phyloP scores from a whole-genome alignment of 2,329 filamentous ascomycete species.

The Colletotrichum sp. region DNA sequence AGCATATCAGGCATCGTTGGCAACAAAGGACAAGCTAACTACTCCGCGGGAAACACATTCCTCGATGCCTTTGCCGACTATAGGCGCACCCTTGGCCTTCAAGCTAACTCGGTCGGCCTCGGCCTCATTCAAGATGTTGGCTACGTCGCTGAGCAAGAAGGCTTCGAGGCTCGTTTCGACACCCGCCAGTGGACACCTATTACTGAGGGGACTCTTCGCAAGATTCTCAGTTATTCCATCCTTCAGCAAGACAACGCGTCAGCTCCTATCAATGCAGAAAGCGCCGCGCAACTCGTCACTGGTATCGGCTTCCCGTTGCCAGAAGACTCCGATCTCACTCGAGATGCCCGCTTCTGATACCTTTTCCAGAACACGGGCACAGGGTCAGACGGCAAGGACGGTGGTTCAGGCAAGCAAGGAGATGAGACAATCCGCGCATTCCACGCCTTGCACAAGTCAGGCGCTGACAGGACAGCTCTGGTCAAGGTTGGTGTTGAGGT shows the following conservation, averaged over 20 bases:
- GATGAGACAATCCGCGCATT: neutral
- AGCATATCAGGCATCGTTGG: constrained; percentile 33
- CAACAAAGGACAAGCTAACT: constrained; percentile 35
- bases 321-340: constrained; percentile 23
- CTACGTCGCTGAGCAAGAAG: neutral
- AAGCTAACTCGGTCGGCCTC: neutral
- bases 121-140: constrained; percentile 1
- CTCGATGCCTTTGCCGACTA: constrained; percentile 33
- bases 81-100: neutral
- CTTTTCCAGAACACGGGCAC: neutral
- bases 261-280: neutral
- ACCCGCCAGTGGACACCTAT: constrained; percentile 19
- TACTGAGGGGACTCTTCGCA: constrained; percentile 30
- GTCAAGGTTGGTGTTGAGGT: constrained; percentile 24
- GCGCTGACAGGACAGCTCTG: constrained; percentile 19
- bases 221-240: constrained; percentile 30
- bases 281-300: constrained; percentile 28
- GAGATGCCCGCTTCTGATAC: constrained; percentile 9
- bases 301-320: constrained; percentile 27
- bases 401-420: neutral
- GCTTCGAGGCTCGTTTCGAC: neutral
- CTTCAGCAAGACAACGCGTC: constrained; percentile 26
- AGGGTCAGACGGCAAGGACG: neutral
- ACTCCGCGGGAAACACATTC: constrained; percentile 35
- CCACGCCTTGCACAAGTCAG: constrained; percentile 25